Conservation (phyloP, 2,329 filamentous ascomycete species). For the Aspergillus fischeri region DNA sequence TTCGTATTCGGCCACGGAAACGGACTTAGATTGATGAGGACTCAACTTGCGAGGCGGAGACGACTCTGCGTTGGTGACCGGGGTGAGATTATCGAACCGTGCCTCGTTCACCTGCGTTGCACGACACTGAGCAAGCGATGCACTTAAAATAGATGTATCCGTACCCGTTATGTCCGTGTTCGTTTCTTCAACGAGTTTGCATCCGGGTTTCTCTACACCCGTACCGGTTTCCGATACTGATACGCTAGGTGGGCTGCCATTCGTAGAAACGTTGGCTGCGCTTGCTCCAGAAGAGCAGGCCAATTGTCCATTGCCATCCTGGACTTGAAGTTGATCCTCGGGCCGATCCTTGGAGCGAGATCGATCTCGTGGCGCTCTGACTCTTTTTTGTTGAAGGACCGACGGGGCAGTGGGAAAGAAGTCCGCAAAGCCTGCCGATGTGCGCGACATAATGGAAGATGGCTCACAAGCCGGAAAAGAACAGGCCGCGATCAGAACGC, state of each 20-base stretch:
- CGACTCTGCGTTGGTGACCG: slow-evolving; percentile 63
- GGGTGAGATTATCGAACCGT: slow-evolving; percentile 55
- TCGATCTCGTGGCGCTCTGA: slow-evolving; percentile 52
- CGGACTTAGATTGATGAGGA: slow-evolving; percentile 44
- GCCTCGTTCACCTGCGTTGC: slow-evolving; percentile 55
- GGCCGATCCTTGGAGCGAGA: slow-evolving; percentile 56
- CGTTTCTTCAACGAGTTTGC: slow-evolving; percentile 58
- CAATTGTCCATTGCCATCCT: slow-evolving; percentile 14
- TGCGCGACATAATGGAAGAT: slow-evolving; percentile 69
- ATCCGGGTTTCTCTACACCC: slow-evolving; percentile 13
- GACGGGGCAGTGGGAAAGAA: slow-evolving; percentile 78
- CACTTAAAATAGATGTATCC: slow-evolving; percentile 67
- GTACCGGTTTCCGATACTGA: slow-evolving; percentile 9
- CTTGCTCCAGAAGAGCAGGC: slow-evolving; percentile 8
- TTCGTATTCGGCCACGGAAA: slow-evolving; percentile 26
- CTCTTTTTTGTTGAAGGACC: slow-evolving; percentile 50
- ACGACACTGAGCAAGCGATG: slow-evolving; percentile 46
- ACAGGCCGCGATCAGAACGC: slow-evolving; percentile 29
- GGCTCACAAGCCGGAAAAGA: slow-evolving; percentile 39
- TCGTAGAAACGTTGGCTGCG: slow-evolving; percentile 8
- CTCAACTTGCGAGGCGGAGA: slow-evolving; percentile 59
- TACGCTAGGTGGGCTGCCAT: slow-evolving; percentile 13
- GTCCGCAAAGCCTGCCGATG: slow-evolving; percentile 75
- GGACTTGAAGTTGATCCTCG: slow-evolving; percentile 37
- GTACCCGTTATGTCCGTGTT: slow-evolving; percentile 71